A percentile compares a stretch with the other conserved stretches of the same genome.
phyloP scores from a whole-genome alignment of 2,329 filamentous ascomycete species.

The Neofusicoccum parvum region DNA sequence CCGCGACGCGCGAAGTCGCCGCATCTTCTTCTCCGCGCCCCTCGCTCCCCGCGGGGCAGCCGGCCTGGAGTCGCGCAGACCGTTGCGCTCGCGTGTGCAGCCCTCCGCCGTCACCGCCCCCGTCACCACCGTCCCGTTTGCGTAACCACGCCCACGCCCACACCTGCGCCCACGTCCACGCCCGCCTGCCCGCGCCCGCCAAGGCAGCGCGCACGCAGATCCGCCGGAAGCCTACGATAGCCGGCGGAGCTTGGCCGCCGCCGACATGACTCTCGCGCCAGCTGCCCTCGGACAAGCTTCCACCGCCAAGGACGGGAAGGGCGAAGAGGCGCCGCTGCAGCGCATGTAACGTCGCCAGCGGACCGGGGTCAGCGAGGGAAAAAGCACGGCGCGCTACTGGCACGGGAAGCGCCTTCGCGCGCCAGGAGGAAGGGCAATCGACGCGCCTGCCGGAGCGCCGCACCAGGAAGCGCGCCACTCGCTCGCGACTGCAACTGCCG shows the following conservation, averaged over 20 bases:
- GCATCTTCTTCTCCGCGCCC: background rate
- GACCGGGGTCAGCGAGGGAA: background rate
- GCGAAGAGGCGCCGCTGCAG: slow-evolving; percentile 9
- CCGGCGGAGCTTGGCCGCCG: background rate
- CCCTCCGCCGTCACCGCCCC: no score
- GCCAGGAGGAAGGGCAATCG: background rate
- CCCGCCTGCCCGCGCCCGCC: background rate
- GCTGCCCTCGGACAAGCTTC: slow-evolving; percentile 8
- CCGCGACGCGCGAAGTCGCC: background rate
- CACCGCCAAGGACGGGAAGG: slow-evolving; percentile 13
- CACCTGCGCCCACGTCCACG: background rate
- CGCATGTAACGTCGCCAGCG: slow-evolving; percentile 10
- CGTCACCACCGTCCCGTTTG: no score
- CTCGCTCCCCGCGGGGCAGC: slow-evolving; percentile 2
- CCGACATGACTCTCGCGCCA: slow-evolving; percentile 2
- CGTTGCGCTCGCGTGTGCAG: no score
- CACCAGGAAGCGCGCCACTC: background rate
- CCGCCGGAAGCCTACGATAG: background rate
- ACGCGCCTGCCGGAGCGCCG: background rate
- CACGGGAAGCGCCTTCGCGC: background rate
- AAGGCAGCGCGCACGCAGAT: background rate
- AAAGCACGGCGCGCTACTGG: background rate
- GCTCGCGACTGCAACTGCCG: background rate
- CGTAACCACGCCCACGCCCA: no score
- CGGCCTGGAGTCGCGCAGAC: background rate